phyloP scores from a whole-genome alignment of 345 rosid species.

The Barbarea vulgaris region DNA sequence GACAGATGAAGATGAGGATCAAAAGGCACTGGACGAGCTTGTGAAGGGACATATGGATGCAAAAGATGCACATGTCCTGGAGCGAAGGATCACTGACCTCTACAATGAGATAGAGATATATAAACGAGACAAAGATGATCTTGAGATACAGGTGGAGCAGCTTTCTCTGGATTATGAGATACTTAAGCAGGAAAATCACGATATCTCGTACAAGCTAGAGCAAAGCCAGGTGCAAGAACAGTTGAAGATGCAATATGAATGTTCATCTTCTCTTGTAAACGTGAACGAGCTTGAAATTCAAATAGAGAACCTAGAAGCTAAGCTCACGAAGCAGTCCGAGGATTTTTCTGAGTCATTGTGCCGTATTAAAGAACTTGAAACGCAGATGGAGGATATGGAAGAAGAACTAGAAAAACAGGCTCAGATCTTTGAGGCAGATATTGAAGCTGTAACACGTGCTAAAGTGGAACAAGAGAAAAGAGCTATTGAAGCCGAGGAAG shows the following conservation, averaged over 20 bases:
- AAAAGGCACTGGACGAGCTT: constrained; percentile 42
- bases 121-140: constrained; percentile 66
- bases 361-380: constrained; percentile 65
- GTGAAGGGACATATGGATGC: constrained; percentile 52
- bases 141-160: constrained; percentile 77
- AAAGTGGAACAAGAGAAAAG: constrained; percentile 77
- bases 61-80: constrained; percentile 53
- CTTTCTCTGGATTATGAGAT: constrained; percentile 64
- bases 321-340: constrained; percentile 60
- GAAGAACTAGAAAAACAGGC: constrained; percentile 66
- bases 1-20: constrained; percentile 44
- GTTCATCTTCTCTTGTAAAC: constrained; percentile 46
- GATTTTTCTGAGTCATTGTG: constrained; percentile 65
- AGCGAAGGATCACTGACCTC: constrained; percentile 61
- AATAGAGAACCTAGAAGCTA: constrained; percentile 63
- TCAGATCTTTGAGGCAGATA: constrained; percentile 67
- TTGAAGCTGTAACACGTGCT: constrained; percentile 56
- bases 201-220: constrained; percentile 60
- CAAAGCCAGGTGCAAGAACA: constrained; percentile 54
- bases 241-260: constrained; percentile 49
- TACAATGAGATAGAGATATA: constrained; percentile 60
- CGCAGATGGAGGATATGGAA: constrained; percentile 57
- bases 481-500: constrained; percentile 87
- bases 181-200: constrained; percentile 69
- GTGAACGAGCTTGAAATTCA: constrained; percentile 59